Evolutionary conservation across 306 rosid species (phyloP), one percentile per base, ranked within the genome.

Genomic region (Rubus idaeus): DNA sequence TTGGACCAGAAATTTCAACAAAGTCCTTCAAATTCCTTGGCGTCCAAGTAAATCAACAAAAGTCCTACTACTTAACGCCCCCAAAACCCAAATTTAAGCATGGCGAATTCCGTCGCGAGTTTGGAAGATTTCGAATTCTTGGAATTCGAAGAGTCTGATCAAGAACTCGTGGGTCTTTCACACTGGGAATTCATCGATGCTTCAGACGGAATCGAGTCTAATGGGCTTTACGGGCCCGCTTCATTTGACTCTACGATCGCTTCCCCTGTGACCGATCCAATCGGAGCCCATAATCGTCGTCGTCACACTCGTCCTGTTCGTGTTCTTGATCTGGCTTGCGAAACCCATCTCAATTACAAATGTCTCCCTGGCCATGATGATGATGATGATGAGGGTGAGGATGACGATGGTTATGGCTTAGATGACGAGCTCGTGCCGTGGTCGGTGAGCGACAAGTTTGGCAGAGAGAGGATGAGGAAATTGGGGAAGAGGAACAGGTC

Each of bases 401-500:
- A 51, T 0, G 88, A 82, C 4, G 83, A 76, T 37, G 80, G 65
- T 68, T 68, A 63, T 44, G 96, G 85, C 35, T 30, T 30, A 30
- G 35, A 30, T 50, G 98, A 94, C 71, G 98, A 94, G 81, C 91
- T 94, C 44, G 90, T 94, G 82, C 97, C 98, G 3, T 91, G 97
- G 97, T 78, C 85, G 20, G 92, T 91, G 20, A 80, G 92, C 69
- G 78, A 70, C 37, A 91, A 86, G 58, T 65, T 91, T 23, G 91
- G 84, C 81, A 80, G 97, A 76, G 86, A 94, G 85, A 88, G 97
- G 85, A 90, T 94, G 97, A 94, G 96, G 84, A 94, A 94, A 45
- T 80, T 90, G 77, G 98, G 98, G 87, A 91, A 91, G 82, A 90
- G 97, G 87, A 94, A 90, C 78, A 86, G 81, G 50, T 79, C 87